These are phyloP conservation scores for Schizopora paradoxa DNA, from an alignment of 1,284 basidiomycete species.

Conservation along the genomic window DNA sequence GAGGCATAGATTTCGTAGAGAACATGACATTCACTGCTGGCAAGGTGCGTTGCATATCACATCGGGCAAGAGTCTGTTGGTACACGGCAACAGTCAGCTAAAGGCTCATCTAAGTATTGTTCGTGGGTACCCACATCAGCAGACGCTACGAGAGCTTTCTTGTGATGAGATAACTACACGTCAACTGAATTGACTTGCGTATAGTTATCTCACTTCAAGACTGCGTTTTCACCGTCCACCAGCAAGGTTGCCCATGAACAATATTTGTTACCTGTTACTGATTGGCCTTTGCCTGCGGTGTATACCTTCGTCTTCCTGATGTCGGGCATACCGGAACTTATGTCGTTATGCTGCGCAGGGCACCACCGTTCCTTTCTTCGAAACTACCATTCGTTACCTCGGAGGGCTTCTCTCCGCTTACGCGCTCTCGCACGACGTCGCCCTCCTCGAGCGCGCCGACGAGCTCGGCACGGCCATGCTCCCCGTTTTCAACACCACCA, in stretches of 20 bases:
- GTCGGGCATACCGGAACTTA: not conserved
- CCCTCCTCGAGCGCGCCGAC: conserved; percentile 46
- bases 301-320: not conserved
- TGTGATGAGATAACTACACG: too few relatives aligned
- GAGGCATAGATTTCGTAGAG: conserved; percentile 56
- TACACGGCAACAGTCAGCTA: too few relatives aligned
- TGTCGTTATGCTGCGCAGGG: conserved; percentile 19
- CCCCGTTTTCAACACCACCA: conserved; percentile 46
- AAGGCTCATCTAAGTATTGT: too few relatives aligned
- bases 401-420: conserved; percentile 69
- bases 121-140: too few relatives aligned
- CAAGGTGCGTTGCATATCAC: conserved; percentile 26
- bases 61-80: conserved; percentile 4
- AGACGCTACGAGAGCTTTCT: too few relatives aligned
- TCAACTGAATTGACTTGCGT: too few relatives aligned
- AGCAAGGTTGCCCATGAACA: too few relatives aligned
- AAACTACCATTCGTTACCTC: conserved; percentile 72
- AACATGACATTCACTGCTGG: conserved; percentile 50
- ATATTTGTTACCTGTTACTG: conserved; percentile 2
- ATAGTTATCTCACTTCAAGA: too few relatives aligned
- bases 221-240: too few relatives aligned
- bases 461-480: conserved; percentile 43
- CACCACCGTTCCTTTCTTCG: conserved; percentile 55
- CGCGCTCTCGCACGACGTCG: conserved; percentile 53
- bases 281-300: too few relatives aligned